Percentiles rank a stretch among this genome's conserved stretches.
Conservation (phyloP, 169 alveolate genomes). For the Plasmodium ovale region DNA sequence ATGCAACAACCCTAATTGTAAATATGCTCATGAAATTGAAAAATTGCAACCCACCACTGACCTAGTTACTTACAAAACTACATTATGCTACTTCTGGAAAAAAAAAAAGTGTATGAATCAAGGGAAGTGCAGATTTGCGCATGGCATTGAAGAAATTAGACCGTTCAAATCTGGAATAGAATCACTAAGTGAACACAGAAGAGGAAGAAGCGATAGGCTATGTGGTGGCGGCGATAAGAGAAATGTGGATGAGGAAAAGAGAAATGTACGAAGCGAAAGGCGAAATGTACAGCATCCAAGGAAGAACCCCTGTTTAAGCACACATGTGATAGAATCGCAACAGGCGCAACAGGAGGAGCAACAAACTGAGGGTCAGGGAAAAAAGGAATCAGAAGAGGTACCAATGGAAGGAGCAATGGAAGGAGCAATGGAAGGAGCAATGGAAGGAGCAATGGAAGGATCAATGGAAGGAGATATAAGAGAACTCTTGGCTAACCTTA, state of each 20-base stretch:
- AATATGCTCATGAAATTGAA: constrained; percentile 64
- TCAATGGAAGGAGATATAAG: background rate
- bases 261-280: too few species aligned
- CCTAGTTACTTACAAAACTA: constrained; percentile 59
- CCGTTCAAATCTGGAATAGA: constrained; percentile 11
- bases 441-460: background rate
- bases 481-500: background rate
- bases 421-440: background rate
- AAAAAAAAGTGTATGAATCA: constrained; percentile 73
- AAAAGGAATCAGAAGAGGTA: background rate
- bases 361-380: background rate
- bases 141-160: constrained; percentile 71
- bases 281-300: background rate
- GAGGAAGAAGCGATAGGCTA: too few species aligned
- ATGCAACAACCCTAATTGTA: constrained; percentile 49
- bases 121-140: constrained; percentile 70
- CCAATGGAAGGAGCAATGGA: background rate
- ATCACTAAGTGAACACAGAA: background rate
- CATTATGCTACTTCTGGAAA: constrained; percentile 64
- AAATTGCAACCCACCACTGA: constrained; percentile 61
- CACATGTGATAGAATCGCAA: background rate
- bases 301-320: too few species aligned
- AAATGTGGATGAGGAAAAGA: too few species aligned
- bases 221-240: too few species aligned
- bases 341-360: background rate